Conservation (phyloP, 441 rosid genomes). For the Gossypium davidsonii region DNA sequence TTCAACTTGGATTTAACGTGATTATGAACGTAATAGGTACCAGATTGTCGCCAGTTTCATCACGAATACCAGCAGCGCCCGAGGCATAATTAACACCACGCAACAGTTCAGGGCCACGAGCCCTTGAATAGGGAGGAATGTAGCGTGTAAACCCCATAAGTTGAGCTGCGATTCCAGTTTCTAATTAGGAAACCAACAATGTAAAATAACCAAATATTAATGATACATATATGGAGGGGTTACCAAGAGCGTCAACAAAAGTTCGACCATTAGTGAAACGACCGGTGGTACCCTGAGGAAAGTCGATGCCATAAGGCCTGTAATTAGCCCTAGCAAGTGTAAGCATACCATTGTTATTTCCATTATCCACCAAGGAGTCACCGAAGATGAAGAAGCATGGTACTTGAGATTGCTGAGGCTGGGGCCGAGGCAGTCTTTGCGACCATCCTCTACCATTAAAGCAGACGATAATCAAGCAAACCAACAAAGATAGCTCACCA, state of each 20-base stretch:
- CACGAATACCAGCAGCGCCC: constrained; percentile 84
- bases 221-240: neutral
- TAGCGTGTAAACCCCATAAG: constrained; percentile 58
- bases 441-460: constrained; percentile 24
- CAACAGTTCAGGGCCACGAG: constrained; percentile 43
- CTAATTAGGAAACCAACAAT: neutral
- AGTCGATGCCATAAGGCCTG: constrained; percentile 63
- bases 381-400: constrained; percentile 64
- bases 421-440: constrained; percentile 29
- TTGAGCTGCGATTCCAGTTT: constrained; percentile 46
- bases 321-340: constrained; percentile 63
- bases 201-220: neutral
- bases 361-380: constrained; percentile 64
- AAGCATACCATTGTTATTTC: constrained; percentile 46
- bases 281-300: constrained; percentile 51
- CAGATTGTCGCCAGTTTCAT: constrained; percentile 81
- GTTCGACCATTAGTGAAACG: constrained; percentile 71
- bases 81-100: constrained; percentile 78
- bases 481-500: constrained; percentile 4
- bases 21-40: constrained; percentile 21
- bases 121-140: constrained; percentile 59
- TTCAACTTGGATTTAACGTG: neutral
- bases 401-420: constrained; percentile 37
- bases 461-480: constrained; percentile 19
- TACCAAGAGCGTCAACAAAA: constrained; percentile 58